Percentiles rank a stretch among this genome's conserved stretches.
phyloP scores from a whole-genome alignment of 129 eudicot genomes.

The Escallonia herrerae region DNA sequence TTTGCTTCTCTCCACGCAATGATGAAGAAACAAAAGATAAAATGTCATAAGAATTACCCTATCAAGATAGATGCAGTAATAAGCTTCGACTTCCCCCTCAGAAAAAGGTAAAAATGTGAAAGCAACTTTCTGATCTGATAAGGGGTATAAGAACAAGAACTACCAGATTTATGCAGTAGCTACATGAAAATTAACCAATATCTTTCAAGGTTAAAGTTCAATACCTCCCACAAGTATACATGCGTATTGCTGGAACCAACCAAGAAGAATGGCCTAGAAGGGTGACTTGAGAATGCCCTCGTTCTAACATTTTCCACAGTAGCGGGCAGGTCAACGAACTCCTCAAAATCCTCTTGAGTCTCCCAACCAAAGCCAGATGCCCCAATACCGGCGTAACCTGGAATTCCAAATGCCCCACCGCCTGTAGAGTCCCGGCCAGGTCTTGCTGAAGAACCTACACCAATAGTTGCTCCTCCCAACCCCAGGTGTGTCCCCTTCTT shows the following conservation, averaged over 20 bases:
- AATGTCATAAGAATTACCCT: too few relatives aligned
- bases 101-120: too few relatives aligned
- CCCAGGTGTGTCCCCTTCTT: constrained; percentile 82
- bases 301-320: constrained; percentile 69
- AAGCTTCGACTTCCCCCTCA: too few relatives aligned
- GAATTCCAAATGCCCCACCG: constrained; percentile 48
- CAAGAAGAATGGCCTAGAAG: constrained; percentile 85
- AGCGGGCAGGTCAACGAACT: constrained; percentile 81
- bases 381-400: constrained; percentile 49
- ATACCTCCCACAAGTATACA: constrained; percentile 93
- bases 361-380: constrained; percentile 84
- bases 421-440: constrained; percentile 38
- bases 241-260: constrained; percentile 98
- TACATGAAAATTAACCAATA: not conserved
- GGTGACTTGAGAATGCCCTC: constrained; percentile 81
- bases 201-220: not conserved
- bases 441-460: constrained; percentile 50
- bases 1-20: too few relatives aligned
- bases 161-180: not conserved
- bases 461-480: constrained; percentile 85
- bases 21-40: too few relatives aligned
- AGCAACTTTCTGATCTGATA: too few relatives aligned
- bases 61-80: not conserved
- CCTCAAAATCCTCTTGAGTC: constrained; percentile 79
- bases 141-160: too few relatives aligned